Evolutionary conservation across 345 rosid genomes (phyloP).

Genomic region (Turnera subulata): DNA sequence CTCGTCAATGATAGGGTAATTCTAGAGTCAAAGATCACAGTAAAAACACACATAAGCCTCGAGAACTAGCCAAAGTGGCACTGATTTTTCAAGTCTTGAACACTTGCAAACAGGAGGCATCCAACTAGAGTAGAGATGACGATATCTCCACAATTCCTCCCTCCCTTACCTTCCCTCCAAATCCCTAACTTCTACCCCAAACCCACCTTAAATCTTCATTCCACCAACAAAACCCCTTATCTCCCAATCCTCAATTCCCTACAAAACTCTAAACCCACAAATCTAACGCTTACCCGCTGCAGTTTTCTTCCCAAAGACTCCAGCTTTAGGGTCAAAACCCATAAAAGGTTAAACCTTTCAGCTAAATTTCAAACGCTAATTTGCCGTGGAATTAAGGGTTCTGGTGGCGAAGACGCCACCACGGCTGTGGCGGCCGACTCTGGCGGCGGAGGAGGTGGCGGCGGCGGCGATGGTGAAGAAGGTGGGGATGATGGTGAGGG

Average conservation of each 20-base stretch:
- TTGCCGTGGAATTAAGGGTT: constrained; percentile 45
- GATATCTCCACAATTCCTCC: constrained; percentile 32
- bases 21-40: no score
- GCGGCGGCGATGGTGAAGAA: constrained; percentile 37
- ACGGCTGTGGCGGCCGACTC: constrained; percentile 34
- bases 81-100: no score
- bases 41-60: no score
- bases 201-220: neutral
- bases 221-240: constrained; percentile 14
- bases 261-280: constrained; percentile 1
- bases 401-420: constrained; percentile 44
- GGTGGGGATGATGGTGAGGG: constrained; percentile 44
- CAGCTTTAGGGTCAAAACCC: constrained; percentile 7
- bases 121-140: constrained; percentile 14
- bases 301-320: constrained; percentile 6
- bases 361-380: constrained; percentile 16
- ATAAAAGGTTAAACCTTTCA: constrained; percentile 8
- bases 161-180: constrained; percentile 21
- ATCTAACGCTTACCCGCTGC: constrained; percentile 9
- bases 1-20: no score
- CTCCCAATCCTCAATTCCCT: constrained; percentile 9
- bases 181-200: constrained; percentile 22
- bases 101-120: no score
- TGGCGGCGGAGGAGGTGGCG: constrained; percentile 27
- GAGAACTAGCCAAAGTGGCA: neutral